A percentile compares a stretch with the other conserved stretches of the same genome.
Evolutionary conservation across 2,329 filamentous ascomycete genomes (phyloP).

Genomic region (Penicillium sp.): DNA sequence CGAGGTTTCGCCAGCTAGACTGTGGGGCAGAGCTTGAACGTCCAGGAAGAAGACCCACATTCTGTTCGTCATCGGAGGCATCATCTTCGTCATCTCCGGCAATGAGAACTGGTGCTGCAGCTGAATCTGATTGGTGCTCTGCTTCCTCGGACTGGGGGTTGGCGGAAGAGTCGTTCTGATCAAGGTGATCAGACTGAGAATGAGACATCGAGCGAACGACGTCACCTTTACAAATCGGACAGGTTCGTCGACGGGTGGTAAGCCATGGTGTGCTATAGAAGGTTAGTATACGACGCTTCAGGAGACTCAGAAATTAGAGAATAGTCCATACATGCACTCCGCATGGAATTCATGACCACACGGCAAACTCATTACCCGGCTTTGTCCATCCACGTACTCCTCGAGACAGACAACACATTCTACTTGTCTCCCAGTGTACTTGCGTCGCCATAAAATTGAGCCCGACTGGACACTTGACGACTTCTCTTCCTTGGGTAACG

Average conservation of each 20-base stretch:
- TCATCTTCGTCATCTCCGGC: slow-evolving; percentile 39
- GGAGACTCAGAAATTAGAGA: background rate
- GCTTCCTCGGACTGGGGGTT: slow-evolving; percentile 51
- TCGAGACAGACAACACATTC: slow-evolving; percentile 97
- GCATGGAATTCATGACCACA: slow-evolving; percentile 98
- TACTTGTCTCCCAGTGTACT: slow-evolving; percentile 68
- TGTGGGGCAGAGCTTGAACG: slow-evolving; percentile 39
- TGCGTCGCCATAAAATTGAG: slow-evolving; percentile 53
- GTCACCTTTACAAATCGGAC: slow-evolving; percentile 97
- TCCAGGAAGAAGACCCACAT: slow-evolving; percentile 41
- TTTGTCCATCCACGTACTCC: slow-evolving; percentile 93
- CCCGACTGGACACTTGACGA: slow-evolving; percentile 30
- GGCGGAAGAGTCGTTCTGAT: slow-evolving; percentile 47
- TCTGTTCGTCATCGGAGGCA: slow-evolving; percentile 50
- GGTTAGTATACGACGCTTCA: slow-evolving; percentile 24
- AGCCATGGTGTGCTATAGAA: slow-evolving; percentile 83
- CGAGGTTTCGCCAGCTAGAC: slow-evolving; percentile 49
- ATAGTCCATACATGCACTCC: slow-evolving; percentile 87
- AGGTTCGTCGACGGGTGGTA: slow-evolving; percentile 92
- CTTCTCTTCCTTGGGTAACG: slow-evolving; percentile 52
- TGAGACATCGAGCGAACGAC: slow-evolving; percentile 71
- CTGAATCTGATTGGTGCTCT: slow-evolving; percentile 51
- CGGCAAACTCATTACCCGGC: slow-evolving; percentile 92
- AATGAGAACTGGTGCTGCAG: slow-evolving; percentile 56
- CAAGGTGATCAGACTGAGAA: slow-evolving; percentile 27